Percentiles rank a stretch among this genome's conserved stretches.
phyloP scores from a whole-genome alignment of 345 rosid genomes.

The Fremontodendron californicum region DNA sequence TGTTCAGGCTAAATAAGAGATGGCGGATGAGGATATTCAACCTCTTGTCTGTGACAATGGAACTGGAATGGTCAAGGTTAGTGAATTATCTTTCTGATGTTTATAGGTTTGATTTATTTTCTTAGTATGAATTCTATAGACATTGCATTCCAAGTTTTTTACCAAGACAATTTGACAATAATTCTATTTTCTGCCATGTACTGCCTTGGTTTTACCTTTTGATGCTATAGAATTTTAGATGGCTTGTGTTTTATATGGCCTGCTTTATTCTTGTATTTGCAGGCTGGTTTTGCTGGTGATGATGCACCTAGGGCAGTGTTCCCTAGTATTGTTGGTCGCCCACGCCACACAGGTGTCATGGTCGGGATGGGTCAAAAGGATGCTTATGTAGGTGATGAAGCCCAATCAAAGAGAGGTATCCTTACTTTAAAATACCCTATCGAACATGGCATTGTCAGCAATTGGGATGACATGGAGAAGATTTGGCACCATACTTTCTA shows the following conservation, averaged over 20 bases:
- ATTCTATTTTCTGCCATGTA: background rate
- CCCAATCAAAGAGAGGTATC: constrained; percentile 74
- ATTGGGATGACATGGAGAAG: constrained; percentile 83
- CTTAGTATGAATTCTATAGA: background rate
- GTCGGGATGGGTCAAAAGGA: constrained; percentile 83
- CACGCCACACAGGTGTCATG: constrained; percentile 77
- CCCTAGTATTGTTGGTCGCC: constrained; percentile 69
- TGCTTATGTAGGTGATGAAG: constrained; percentile 75
- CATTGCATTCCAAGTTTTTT: background rate
- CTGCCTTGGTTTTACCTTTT: background rate
- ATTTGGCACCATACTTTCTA: constrained; percentile 81
- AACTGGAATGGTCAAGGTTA: constrained; percentile 73
- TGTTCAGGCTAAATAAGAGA: constrained; percentile 31
- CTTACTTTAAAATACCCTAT: constrained; percentile 71
- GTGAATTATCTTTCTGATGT: constrained; percentile 11
- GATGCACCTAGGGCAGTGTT: constrained; percentile 72
- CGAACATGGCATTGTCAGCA: constrained; percentile 73
- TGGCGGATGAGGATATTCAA: constrained; percentile 97
- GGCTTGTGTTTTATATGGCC: background rate
- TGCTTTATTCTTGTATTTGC: constrained; percentile 4
- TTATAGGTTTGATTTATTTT: background rate
- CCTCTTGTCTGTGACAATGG: constrained; percentile 79
- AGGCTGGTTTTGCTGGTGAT: constrained; percentile 74
- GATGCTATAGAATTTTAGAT: background rate
- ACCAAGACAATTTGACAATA: background rate